Evolutionary conservation across 768 basidiomycete genomes (phyloP).

Genomic region (Antrodiella citrinella): DNA sequence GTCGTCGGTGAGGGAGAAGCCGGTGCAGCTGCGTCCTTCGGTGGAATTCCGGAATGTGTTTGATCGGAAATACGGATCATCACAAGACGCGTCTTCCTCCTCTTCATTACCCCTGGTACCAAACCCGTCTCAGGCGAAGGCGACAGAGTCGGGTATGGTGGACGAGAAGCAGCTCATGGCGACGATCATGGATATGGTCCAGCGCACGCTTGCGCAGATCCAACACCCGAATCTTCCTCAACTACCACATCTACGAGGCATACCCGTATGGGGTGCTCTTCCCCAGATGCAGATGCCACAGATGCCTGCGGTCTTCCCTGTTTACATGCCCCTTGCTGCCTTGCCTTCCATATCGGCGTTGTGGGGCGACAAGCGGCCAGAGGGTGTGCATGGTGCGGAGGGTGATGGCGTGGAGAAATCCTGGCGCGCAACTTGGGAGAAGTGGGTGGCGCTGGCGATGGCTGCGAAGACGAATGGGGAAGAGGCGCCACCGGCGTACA

Average conservation of each 20-base stretch:
- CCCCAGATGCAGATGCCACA: conserved; percentile 64
- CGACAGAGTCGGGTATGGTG: conserved; percentile 16
- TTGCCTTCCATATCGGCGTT: conserved; percentile 41
- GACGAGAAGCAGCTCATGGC: conserved; percentile 28
- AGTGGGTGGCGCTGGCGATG: conserved; percentile 53
- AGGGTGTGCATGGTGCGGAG: conserved; percentile 20
- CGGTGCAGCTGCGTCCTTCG: not conserved
- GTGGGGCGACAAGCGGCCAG: conserved; percentile 36
- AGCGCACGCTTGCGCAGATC: conserved; percentile 59
- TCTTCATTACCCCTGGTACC: not conserved
- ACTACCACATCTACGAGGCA: conserved; percentile 35
- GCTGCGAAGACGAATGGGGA: conserved; percentile 35
- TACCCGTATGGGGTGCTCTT: conserved; percentile 42
- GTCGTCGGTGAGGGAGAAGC: conserved; percentile 2
- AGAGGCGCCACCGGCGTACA: conserved; percentile 66
- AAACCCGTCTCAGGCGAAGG: conserved; percentile 12
- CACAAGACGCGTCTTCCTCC: not conserved
- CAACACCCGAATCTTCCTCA: conserved; percentile 38
- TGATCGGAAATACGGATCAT: not conserved
- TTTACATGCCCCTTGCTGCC: conserved; percentile 62
- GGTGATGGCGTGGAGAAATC: conserved; percentile 33
- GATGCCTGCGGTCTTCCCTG: conserved; percentile 75
- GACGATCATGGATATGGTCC: conserved; percentile 62
- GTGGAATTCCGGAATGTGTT: not conserved
- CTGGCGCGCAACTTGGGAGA: conserved; percentile 67